phyloP scores from a whole-genome alignment of 176 grass and related monocot genomes.

The Carex myosuroides region DNA sequence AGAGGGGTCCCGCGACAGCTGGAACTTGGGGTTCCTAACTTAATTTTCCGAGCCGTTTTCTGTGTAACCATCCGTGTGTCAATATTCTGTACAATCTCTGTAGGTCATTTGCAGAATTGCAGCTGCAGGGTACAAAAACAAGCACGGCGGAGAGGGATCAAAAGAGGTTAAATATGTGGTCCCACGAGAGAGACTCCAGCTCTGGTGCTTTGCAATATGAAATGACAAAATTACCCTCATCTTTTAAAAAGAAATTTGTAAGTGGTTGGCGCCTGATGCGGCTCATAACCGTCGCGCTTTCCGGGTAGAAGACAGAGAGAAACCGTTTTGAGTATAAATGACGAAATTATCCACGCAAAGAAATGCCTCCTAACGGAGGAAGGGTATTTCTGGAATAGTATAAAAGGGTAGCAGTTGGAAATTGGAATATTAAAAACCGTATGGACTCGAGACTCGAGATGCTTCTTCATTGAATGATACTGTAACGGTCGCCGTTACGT shows the following conservation, averaged over 20 bases:
- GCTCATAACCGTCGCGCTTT: slow-evolving; percentile 6
- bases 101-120: not conserved
- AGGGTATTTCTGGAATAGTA: not conserved
- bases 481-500: slow-evolving; percentile 2
- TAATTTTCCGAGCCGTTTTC: not conserved
- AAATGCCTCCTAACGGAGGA: not conserved
- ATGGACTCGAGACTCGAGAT: not conserved
- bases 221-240: not conserved
- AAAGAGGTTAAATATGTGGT: not conserved
- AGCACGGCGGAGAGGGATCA: not conserved
- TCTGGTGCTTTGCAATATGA: not conserved
- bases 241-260: not conserved
- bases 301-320: not conserved
- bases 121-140: not conserved
- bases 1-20: not conserved
- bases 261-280: slow-evolving; percentile 9
- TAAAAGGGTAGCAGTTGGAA: not conserved
- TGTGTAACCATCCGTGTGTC: not conserved
- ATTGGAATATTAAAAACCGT: not conserved
- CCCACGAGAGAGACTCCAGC: not conserved
- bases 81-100: not conserved
- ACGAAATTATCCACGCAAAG: not conserved
- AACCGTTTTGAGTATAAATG: not conserved
- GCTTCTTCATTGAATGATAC: not conserved
- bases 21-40: not conserved